These are phyloP conservation scores for Lentinus tigrinus DNA, from an alignment of 768 basidiomycete species.

Conservation along the genomic window DNA sequence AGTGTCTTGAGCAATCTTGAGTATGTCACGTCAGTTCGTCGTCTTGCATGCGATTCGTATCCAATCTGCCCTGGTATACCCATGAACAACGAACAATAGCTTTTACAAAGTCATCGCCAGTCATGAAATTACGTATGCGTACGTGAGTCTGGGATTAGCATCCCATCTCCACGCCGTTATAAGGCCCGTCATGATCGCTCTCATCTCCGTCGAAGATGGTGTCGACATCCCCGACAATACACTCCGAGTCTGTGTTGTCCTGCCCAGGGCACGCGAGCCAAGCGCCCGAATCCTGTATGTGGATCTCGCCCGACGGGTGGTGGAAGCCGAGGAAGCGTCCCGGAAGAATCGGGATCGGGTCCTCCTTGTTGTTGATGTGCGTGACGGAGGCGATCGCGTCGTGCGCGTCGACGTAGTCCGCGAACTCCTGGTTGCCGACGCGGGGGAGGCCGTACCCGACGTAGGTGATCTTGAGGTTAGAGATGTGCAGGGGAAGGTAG, in stretches of 20 bases:
- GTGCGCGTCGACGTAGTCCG: conserved; percentile 51
- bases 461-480: conserved; percentile 26
- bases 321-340: conserved; percentile 42
- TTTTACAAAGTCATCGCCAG: too few relatives aligned
- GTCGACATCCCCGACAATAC: conserved; percentile 48
- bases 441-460: conserved; percentile 34
- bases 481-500: conserved; percentile 51
- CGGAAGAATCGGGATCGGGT: conserved; percentile 37
- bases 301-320: conserved; percentile 42
- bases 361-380: conserved; percentile 54
- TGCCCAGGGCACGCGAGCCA: conserved; percentile 61
- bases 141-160: too few relatives aligned
- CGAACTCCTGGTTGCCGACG: conserved; percentile 60
- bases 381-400: conserved; percentile 35
- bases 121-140: too few relatives aligned
- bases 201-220: conserved; percentile 45
- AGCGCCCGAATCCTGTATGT: conserved; percentile 39
- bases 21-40: too few relatives aligned
- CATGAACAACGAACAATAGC: too few relatives aligned
- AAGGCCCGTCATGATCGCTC: conserved; percentile 50
- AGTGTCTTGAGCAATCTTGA: too few relatives aligned
- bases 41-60: too few relatives aligned
- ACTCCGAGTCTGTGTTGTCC: conserved; percentile 54
- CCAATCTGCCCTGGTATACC: too few relatives aligned
- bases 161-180: conserved; percentile 34